A percentile compares a stretch with the other conserved stretches of the same genome.
Evolutionary conservation across 2,329 filamentous ascomycete genomes (phyloP).

Genomic region (Pseudofabraea citricarpa): DNA sequence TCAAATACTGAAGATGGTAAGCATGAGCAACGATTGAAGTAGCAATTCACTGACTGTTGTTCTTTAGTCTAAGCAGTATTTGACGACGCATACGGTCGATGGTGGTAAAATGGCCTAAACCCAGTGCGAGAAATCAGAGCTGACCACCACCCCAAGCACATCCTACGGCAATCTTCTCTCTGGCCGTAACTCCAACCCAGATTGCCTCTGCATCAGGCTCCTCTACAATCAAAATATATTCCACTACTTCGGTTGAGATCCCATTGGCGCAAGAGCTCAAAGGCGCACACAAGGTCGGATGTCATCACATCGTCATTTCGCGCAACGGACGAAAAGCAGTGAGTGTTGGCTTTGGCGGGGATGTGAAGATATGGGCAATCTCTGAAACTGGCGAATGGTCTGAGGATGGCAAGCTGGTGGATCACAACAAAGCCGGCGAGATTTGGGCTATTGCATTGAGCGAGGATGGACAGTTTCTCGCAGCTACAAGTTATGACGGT

Average conservation of each 20-base stretch:
- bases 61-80: conserved; percentile 93
- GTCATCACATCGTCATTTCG: conserved; percentile 79
- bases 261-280: conserved; percentile 75
- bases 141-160: conserved; percentile 55
- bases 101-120: conserved; percentile 52
- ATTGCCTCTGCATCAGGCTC: conserved; percentile 83
- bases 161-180: conserved; percentile 75
- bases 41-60: conserved; percentile 11
- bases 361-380: conserved; percentile 76
- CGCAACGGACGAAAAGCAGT: conserved; percentile 67
- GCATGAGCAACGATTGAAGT: conserved; percentile 2
- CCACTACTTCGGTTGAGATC: conserved; percentile 65
- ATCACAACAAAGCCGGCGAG: conserved; percentile 59
- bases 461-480: conserved; percentile 76
- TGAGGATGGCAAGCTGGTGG: conserved; percentile 42
- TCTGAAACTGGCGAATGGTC: conserved; percentile 53
- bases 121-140: conserved; percentile 3
- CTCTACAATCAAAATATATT: conserved; percentile 76
- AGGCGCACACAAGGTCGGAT: conserved; percentile 79
- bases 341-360: conserved; percentile 84
- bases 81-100: conserved; percentile 87
- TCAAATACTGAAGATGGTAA: conserved; percentile 26
- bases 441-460: conserved; percentile 87
- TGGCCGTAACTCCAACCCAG: conserved; percentile 68
- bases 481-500: conserved; percentile 84